Evolutionary conservation across 169 alveolate genomes (phyloP).

Genomic region (Plasmodium inui): DNA sequence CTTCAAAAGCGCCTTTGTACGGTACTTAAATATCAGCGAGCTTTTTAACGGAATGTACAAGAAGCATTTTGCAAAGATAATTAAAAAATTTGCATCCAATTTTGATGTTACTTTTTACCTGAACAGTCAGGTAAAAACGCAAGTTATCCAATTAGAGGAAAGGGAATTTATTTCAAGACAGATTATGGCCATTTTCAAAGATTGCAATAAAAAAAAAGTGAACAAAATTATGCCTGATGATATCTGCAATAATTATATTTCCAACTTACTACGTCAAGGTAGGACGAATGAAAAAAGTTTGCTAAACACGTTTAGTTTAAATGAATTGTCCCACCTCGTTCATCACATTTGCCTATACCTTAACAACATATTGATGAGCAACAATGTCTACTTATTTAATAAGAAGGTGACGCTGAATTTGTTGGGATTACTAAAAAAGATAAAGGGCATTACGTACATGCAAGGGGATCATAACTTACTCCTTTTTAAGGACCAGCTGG

Average conservation of each 20-base stretch:
- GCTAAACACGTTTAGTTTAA: background rate
- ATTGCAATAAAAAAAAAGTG: background rate
- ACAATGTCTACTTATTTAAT: conserved; percentile 45
- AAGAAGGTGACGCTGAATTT: conserved; percentile 26
- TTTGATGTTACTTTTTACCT: conserved; percentile 25
- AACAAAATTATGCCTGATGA: background rate
- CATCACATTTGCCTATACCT: conserved; percentile 20
- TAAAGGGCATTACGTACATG: background rate
- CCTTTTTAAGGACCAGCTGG: conserved; percentile 13
- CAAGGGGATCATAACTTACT: conserved; percentile 13
- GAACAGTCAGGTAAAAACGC: conserved; percentile 11
- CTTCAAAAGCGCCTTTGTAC: conserved; percentile 54
- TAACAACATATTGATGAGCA: background rate
- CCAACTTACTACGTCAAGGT: background rate
- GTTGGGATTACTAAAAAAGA: conserved; percentile 23
- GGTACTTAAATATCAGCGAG: conserved; percentile 21
- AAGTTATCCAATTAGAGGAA: conserved; percentile 2
- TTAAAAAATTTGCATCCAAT: conserved; percentile 7
- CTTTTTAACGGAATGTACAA: conserved; percentile 7
- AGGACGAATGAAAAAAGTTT: background rate
- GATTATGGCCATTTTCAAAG: background rate
- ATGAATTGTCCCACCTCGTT: conserved; percentile 27
- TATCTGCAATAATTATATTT: background rate
- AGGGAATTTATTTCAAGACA: background rate
- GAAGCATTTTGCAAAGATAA: background rate